Evolutionary conservation across 2,329 filamentous ascomycete species (phyloP), one percentile per base, ranked within the genome.

Genomic region (Paraconiothyrium brasiliense): DNA sequence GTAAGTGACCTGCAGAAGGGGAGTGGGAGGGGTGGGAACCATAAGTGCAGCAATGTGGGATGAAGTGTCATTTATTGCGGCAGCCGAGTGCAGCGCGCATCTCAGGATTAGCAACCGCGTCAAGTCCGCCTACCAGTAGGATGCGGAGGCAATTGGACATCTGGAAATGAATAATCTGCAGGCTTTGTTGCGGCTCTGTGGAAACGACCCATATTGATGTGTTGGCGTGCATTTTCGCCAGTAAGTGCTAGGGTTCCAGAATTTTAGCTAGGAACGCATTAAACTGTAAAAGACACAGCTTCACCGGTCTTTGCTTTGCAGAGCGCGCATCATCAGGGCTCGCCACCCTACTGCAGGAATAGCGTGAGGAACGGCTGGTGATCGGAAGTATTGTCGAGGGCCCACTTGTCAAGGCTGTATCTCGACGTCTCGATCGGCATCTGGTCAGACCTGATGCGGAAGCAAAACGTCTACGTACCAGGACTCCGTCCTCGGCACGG

Each of bases 181-280:
- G 75, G 76, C 71, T 70, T 69, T 72, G 70, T 76, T 79, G 78
- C 78, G 78, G 78, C 78, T 80, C 78, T 80, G 76, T 74, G 72
- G 64, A 68, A 70, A 78, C 79, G 81, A 77, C 80, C 80, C 80
- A 81, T 81, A 80, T 76, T 92, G 92, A 93, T 96, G 93, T 91
- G 92, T 86, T 96, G 93, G 92, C 92, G 90, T 89, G 84, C 85
- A 85, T 90, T 85, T 85, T 88, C 87, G 87, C 92, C 92, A 94
- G 90, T 94, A 89, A 86, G 89, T 60, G 64, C 66, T 69, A 67
- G 72, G 73, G 76, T 76, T 77, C 76, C 74, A 78, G 71, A 78
- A 72, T 76, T 69, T 71, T 73, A 71, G 74, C 75, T 76, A 73
- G 70, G 72, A 68, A 70, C 62, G 65, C 64, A 47, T 76, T 71